Evolutionary conservation across 1,139 yeast genomes (phyloP).

Genomic region (Blastobotrys indianensis): DNA sequence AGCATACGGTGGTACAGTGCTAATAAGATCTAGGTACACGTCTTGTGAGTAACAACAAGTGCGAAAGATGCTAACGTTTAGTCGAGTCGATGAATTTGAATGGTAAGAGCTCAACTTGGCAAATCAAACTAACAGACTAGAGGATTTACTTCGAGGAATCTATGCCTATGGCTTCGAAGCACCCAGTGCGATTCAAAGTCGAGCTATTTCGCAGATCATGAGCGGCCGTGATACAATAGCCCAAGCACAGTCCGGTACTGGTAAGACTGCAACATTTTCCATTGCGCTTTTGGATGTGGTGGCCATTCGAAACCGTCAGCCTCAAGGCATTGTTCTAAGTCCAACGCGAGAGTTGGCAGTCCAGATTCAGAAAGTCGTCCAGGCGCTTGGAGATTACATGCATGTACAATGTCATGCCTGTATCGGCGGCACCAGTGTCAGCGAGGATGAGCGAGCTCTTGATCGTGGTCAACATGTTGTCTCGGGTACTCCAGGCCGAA

Average conservation of each 20-base stretch:
- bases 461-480: slow-evolving; percentile 92
- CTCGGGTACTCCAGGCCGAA: slow-evolving; percentile 99
- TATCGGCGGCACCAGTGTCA: slow-evolving; percentile 94
- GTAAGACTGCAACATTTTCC: slow-evolving; percentile 99
- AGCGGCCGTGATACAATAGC: slow-evolving; percentile 97
- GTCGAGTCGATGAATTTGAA: slow-evolving; percentile 78
- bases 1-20: slow-evolving; percentile 1
- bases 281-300: slow-evolving; percentile 94
- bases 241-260: slow-evolving; percentile 99
- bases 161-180: slow-evolving; percentile 97
- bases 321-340: slow-evolving; percentile 85
- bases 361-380: slow-evolving; percentile 94
- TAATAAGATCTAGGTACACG: slow-evolving; percentile 11
- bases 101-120: slow-evolving; percentile 14
- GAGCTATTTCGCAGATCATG: slow-evolving; percentile 95
- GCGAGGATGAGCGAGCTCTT: slow-evolving; percentile 88
- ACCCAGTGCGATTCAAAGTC: slow-evolving; percentile 97
- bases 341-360: slow-evolving; percentile 99
- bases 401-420: slow-evolving; percentile 94
- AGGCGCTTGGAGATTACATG: slow-evolving; percentile 90
- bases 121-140: slow-evolving; percentile 23
- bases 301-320: slow-evolving; percentile 43
- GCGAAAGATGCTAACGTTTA: slow-evolving; percentile 32
- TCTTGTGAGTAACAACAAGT: slow-evolving; percentile 15
- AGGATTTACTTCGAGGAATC: slow-evolving; percentile 59